These are phyloP conservation scores for Colletotrichum phormii DNA, from an alignment of 2,329 filamentous ascomycete genomes.

Conservation along the genomic window DNA sequence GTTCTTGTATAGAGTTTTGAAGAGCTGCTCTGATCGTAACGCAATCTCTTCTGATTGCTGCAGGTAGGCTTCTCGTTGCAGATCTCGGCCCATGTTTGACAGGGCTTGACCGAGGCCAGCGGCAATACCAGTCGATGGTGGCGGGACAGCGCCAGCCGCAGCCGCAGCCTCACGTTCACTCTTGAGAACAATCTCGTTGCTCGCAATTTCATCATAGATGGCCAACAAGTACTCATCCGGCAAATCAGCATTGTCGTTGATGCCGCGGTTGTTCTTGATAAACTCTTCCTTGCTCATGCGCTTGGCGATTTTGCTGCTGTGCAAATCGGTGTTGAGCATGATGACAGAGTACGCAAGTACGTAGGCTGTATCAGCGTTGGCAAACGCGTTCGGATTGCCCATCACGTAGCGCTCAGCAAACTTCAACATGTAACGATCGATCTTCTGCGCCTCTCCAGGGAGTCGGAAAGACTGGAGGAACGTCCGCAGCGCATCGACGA, in stretches of 20 bases:
- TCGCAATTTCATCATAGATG: slow-evolving; percentile 92
- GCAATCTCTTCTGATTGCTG: slow-evolving; percentile 96
- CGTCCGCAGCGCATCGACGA: slow-evolving; percentile 90
- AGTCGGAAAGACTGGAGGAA: slow-evolving; percentile 96
- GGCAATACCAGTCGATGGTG: slow-evolving; percentile 76
- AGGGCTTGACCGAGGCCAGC: slow-evolving; percentile 89
- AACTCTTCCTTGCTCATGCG: slow-evolving; percentile 98
- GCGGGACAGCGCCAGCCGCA: slow-evolving; percentile 73
- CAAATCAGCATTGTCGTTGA: slow-evolving; percentile 95
- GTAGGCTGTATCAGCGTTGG: slow-evolving; percentile 97
- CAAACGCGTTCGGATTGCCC: slow-evolving; percentile 96
- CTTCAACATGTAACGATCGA: slow-evolving; percentile 99
- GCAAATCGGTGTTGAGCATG: slow-evolving; percentile 94
- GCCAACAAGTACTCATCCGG: slow-evolving; percentile 90
- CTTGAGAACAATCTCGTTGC: slow-evolving; percentile 93
- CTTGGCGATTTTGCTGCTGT: slow-evolving; percentile 84
- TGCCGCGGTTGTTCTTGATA: slow-evolving; percentile 98
- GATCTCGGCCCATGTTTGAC: slow-evolving; percentile 89
- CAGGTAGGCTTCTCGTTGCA: slow-evolving; percentile 92
- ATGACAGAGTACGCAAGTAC: slow-evolving; percentile 97
- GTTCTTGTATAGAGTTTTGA: slow-evolving; percentile 91
- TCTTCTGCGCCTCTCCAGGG: slow-evolving; percentile 97
- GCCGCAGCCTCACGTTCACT: slow-evolving; percentile 92
- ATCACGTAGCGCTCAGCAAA: slow-evolving; percentile 96
- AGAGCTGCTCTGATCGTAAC: slow-evolving; percentile 80